Evolutionary conservation across 495 filamentous ascomycete genomes (phyloP).

Genomic region (Penicillium steckii): DNA sequence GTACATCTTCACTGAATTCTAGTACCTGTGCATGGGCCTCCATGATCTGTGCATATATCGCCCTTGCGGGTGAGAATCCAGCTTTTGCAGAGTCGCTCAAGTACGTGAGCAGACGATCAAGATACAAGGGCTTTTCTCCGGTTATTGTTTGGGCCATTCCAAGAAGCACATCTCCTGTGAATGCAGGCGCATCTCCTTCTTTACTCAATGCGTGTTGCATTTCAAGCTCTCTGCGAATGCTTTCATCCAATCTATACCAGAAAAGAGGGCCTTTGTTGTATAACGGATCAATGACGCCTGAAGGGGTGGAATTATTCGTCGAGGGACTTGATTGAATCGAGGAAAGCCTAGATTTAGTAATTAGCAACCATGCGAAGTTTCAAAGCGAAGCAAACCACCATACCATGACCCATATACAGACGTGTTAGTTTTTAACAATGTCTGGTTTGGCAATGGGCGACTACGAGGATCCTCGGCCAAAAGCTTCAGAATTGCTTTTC

Average conservation of each 20-base stretch:
- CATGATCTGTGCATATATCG: conserved; percentile 17
- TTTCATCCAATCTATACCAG: conserved; percentile 18
- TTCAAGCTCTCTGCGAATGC: conserved; percentile 19
- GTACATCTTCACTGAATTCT: conserved; percentile 2
- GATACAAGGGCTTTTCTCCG: conserved; percentile 17
- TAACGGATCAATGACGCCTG: conserved; percentile 18
- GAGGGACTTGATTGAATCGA: conserved; percentile 5
- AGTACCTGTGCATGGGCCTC: conserved; percentile 6
- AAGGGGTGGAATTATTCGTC: neutral
- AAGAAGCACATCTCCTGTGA: conserved; percentile 17
- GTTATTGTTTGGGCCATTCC: conserved; percentile 23
- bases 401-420: conserved; percentile 20
- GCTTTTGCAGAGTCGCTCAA: conserved; percentile 15
- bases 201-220: conserved; percentile 11
- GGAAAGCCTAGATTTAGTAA: neutral
- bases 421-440: conserved; percentile 12
- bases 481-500: conserved; percentile 8
- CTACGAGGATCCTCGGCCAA: conserved; percentile 16
- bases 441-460: conserved; percentile 11
- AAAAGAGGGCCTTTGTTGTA: conserved; percentile 25
- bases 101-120: conserved; percentile 17
- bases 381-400: neutral
- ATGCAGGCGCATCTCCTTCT: conserved; percentile 5
- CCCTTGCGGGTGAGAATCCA: conserved; percentile 14
- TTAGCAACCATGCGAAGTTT: neutral